Conservation (phyloP, 495 filamentous ascomycete species). For the Chlorociboria aeruginascens region DNA sequence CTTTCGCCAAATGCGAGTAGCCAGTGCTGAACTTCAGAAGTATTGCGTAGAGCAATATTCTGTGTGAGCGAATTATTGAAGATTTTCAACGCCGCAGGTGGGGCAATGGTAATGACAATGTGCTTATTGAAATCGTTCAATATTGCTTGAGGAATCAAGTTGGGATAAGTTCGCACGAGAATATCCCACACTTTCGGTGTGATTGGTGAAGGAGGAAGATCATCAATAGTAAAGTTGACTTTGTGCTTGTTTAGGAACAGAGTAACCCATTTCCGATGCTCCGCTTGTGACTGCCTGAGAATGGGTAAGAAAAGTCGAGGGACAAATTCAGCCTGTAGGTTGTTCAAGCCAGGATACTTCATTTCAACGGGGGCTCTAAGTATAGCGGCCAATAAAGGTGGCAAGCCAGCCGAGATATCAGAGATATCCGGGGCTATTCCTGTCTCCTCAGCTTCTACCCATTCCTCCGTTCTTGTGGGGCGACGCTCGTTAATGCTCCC, state of each 20-base stretch:
- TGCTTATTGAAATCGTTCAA: slow-evolving; percentile 11
- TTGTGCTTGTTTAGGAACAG: slow-evolving; percentile 19
- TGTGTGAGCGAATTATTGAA: slow-evolving; percentile 15
- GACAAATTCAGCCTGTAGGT: slow-evolving; percentile 5
- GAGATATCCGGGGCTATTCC: slow-evolving; percentile 12
- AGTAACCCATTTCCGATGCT: slow-evolving; percentile 20
- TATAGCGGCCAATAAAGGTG: slow-evolving; percentile 10
- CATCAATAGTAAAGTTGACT: slow-evolving; percentile 7
- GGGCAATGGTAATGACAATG: slow-evolving; percentile 5
- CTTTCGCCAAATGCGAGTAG: slow-evolving; percentile 10
- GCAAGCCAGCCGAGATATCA: slow-evolving; percentile 1
- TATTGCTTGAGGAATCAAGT: slow-evolving; percentile 5
- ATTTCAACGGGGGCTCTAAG: not conserved
- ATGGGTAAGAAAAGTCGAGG: slow-evolving; percentile 10
- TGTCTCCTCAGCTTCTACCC: slow-evolving; percentile 18
- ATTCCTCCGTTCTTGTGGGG: slow-evolving; percentile 17
- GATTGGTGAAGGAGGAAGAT: slow-evolving; percentile 16
- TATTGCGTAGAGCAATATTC: slow-evolving; percentile 6
- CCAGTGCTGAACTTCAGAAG: slow-evolving; percentile 20
- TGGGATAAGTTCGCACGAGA: slow-evolving; percentile 1
- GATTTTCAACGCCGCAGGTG: slow-evolving; percentile 2
- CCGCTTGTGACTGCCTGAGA: slow-evolving; percentile 12
- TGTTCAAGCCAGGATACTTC: slow-evolving; percentile 1
- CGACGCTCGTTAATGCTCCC: slow-evolving; percentile 24
- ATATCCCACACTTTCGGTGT: slow-evolving; percentile 3